phyloP scores from a whole-genome alignment of 1,284 basidiomycete genomes.

The Sphagnurus paluster region DNA sequence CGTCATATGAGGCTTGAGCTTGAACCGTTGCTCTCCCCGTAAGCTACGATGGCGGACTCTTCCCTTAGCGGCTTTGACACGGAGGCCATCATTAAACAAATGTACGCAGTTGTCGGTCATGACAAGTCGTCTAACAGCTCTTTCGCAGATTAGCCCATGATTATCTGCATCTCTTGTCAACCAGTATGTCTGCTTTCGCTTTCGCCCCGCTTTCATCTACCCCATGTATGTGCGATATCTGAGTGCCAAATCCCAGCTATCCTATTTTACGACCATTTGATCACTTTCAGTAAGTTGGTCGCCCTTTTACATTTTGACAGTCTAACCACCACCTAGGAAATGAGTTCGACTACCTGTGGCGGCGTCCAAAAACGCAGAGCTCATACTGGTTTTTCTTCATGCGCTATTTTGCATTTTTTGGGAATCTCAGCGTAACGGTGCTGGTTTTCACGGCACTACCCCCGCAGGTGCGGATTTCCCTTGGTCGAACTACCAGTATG shows the following conservation, averaged over 20 bases:
- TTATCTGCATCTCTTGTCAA: constrained; percentile 29
- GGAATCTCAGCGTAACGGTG: constrained; percentile 33
- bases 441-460: constrained; percentile 28
- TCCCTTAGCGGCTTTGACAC: no score
- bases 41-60: no score
- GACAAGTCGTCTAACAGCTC: no score
- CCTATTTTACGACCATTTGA: constrained; percentile 39
- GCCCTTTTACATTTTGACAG: not conserved
- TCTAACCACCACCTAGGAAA: constrained; percentile 23
- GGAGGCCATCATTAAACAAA: no score
- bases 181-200: constrained; percentile 22
- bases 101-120: no score
- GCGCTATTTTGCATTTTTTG: constrained; percentile 42
- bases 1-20: no score
- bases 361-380: constrained; percentile 33
- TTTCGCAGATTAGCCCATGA: constrained; percentile 24
- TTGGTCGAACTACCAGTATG: not conserved
- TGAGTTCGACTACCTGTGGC: constrained; percentile 44
- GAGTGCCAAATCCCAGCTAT: no score
- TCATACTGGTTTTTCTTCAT: constrained; percentile 43
- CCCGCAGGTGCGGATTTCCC: constrained; percentile 21
- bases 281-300: constrained; percentile 30
- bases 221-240: not conserved
- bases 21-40: no score
- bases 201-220: not conserved